A percentile compares a stretch with the other conserved stretches of the same genome.
These are phyloP conservation scores for Pseudopyrenochaeta lycopersici DNA, from an alignment of 2,329 filamentous ascomycete genomes.

Conservation along the genomic window DNA sequence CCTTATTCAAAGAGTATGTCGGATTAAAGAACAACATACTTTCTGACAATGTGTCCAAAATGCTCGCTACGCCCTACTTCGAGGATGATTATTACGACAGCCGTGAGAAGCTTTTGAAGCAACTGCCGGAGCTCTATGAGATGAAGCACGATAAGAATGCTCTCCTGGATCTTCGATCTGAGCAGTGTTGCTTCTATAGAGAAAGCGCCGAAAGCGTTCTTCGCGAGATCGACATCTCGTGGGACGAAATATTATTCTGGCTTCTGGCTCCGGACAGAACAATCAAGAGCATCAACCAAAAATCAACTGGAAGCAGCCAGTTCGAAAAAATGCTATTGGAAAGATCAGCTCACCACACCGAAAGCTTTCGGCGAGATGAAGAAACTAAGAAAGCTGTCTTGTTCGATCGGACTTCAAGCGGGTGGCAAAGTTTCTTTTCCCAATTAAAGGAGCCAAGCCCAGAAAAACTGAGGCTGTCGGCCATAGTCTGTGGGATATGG, in stretches of 20 bases:
- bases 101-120: constrained; percentile 29
- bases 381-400: constrained; percentile 6
- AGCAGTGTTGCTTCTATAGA: constrained; percentile 48
- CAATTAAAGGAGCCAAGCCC: constrained; percentile 36
- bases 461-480: constrained; percentile 40
- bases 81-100: constrained; percentile 30
- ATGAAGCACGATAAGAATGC: constrained; percentile 25
- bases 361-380: constrained; percentile 18
- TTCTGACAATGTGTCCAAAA: constrained; percentile 49
- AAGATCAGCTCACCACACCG: constrained; percentile 35
- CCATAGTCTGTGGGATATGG: constrained; percentile 49
- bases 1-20: constrained; percentile 54
- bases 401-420: constrained; percentile 36
- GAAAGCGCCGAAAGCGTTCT: constrained; percentile 48
- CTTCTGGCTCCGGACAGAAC: constrained; percentile 42
- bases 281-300: constrained; percentile 19
- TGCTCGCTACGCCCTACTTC: constrained; percentile 51
- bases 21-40: constrained; percentile 53
- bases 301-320: not conserved
- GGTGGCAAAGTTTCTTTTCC: constrained; percentile 43
- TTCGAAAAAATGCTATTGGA: constrained; percentile 24
- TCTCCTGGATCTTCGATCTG: constrained; percentile 43
- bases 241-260: constrained; percentile 51
- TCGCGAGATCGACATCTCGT: constrained; percentile 43
- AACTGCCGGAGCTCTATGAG: constrained; percentile 43